These are phyloP conservation scores for Erysimum pusillum DNA, from an alignment of 441 rosid genomes.

Conservation along the genomic window DNA sequence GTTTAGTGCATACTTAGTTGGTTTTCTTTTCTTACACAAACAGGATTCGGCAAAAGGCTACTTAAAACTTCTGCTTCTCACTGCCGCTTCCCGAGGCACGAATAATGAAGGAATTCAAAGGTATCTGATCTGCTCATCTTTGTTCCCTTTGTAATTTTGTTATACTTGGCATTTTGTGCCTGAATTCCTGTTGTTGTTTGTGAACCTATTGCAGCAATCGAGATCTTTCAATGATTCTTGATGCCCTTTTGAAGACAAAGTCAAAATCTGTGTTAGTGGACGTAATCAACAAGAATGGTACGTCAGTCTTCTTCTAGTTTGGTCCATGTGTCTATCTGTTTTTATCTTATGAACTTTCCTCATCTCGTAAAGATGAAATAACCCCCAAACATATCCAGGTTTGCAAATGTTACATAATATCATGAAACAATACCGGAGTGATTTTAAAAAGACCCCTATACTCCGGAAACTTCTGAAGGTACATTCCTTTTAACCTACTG, in stretches of 20 bases:
- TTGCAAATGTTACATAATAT: conserved; percentile 97
- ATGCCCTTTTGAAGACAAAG: conserved; percentile 94
- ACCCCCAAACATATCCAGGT: conserved; percentile 61
- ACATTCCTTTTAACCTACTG: conserved; percentile 31
- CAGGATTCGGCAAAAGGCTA: conserved; percentile 96
- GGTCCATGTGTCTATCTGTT: conserved; percentile 15
- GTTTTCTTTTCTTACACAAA: conserved; percentile 30
- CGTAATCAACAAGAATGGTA: conserved; percentile 94
- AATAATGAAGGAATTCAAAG: conserved; percentile 96
- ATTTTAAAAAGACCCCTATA: conserved; percentile 95
- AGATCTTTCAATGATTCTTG: conserved; percentile 98
- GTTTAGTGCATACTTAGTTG: conserved; percentile 23
- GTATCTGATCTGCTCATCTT: conserved; percentile 47
- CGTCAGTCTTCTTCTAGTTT: conserved; percentile 41
- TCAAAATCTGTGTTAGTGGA: conserved; percentile 82
- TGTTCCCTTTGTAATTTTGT: conserved; percentile 20
- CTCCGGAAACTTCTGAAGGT: conserved; percentile 99
- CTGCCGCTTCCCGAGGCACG: conserved; percentile 84
- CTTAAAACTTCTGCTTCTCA: conserved; percentile 95
- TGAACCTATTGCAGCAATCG: conserved; percentile 78
- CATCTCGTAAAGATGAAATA: conserved; percentile 25
- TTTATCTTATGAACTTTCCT: conserved; percentile 17
- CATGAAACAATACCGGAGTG: conserved; percentile 87
- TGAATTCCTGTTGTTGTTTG: conserved; percentile 42
- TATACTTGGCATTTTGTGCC: conserved; percentile 52